Evolutionary conservation across 2,329 filamentous ascomycete genomes (phyloP).

Genomic region (Ophiobolus disseminans): DNA sequence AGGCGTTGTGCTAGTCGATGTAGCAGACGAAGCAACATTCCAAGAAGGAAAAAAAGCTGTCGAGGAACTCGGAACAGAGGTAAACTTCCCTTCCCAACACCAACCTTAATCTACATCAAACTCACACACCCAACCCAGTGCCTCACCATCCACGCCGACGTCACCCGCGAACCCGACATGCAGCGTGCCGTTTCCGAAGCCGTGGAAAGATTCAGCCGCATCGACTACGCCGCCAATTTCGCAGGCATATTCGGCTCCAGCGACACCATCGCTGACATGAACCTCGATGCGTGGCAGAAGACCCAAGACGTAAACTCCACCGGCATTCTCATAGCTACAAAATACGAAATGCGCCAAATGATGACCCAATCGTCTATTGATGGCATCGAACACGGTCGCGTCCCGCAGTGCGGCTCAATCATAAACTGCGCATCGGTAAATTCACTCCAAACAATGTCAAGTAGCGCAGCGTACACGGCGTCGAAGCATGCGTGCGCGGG

Average conservation of each 20-base stretch:
- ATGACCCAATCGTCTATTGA: conserved; percentile 32
- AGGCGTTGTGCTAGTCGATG: conserved; percentile 20
- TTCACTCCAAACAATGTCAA: conserved; percentile 11
- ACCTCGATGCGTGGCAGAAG: background rate
- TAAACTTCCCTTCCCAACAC: background rate
- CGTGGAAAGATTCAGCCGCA: conserved; percentile 53
- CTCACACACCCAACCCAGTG: conserved; percentile 6
- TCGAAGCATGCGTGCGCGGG: conserved; percentile 43
- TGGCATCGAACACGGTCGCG: conserved; percentile 8
- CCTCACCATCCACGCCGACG: conserved; percentile 25
- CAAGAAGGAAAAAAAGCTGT: conserved; percentile 15
- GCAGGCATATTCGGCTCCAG: background rate
- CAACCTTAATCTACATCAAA: background rate
- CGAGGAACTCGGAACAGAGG: conserved; percentile 17
- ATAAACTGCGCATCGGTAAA: conserved; percentile 26
- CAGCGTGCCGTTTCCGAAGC: conserved; percentile 42
- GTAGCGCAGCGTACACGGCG: conserved; percentile 27
- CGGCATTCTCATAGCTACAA: conserved; percentile 54
- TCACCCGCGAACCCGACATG: conserved; percentile 43
- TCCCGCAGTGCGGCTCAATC: conserved; percentile 19
- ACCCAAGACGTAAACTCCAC: conserved; percentile 53
- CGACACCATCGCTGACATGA: background rate
- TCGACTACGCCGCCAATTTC: conserved; percentile 57
- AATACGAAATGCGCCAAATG: conserved; percentile 53
- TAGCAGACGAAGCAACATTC: conserved; percentile 22